Conservation (phyloP, 1,284 basidiomycete species). For the Violaceomyces palustris region DNA sequence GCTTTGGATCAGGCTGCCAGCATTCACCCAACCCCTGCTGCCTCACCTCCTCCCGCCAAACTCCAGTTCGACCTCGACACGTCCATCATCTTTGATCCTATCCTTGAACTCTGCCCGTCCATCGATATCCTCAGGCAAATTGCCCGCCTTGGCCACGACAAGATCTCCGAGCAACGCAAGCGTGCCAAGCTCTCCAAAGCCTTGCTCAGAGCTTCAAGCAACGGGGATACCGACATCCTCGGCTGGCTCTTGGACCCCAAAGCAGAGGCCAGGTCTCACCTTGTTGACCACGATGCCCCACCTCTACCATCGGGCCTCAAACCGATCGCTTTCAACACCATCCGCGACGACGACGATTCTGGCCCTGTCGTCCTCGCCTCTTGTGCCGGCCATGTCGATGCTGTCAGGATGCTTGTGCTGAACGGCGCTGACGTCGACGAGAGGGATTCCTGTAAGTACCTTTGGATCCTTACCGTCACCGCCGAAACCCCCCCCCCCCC, state of each 20-base stretch:
- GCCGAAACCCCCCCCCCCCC: too few relatives aligned
- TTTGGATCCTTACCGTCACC: background rate
- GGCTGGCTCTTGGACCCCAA: constrained; percentile 33
- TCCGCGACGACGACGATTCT: constrained; percentile 34
- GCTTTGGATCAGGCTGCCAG: background rate
- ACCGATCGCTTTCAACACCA: constrained; percentile 8
- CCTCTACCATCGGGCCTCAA: constrained; percentile 6
- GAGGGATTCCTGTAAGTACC: constrained; percentile 25
- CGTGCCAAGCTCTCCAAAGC: constrained; percentile 15
- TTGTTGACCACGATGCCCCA: constrained; percentile 2
- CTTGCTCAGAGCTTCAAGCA: constrained; percentile 29
- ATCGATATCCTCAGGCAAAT: constrained; percentile 25
- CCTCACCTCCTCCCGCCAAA: too few relatives aligned
- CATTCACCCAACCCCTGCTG: background rate
- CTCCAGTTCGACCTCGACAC: constrained; percentile 20
- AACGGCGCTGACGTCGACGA: constrained; percentile 41
- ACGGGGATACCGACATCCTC: constrained; percentile 40
- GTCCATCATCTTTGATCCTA: constrained; percentile 20
- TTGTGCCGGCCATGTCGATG: constrained; percentile 39
- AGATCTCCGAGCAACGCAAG: constrained; percentile 4
- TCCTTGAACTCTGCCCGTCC: constrained; percentile 34
- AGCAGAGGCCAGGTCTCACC: constrained; percentile 11
- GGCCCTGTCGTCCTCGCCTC: constrained; percentile 42
- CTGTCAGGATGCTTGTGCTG: constrained; percentile 33
- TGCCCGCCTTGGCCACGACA: constrained; percentile 3